Evolutionary conservation across 306 rosid species (phyloP), one percentile per base, ranked within the genome.

Genomic region (Heteromeles arbutifolia): DNA sequence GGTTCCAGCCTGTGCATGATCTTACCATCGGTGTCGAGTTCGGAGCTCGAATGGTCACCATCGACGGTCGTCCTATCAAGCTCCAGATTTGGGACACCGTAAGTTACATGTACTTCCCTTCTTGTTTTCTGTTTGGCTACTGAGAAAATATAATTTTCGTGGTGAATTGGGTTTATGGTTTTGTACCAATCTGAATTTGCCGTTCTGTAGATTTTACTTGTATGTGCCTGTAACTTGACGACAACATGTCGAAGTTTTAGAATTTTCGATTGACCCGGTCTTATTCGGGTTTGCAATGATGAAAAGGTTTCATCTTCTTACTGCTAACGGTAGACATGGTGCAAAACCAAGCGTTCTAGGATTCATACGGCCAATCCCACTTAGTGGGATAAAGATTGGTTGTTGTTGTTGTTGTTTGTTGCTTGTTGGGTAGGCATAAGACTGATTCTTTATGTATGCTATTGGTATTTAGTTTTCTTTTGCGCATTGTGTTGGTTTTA

Each of bases 21-120:
- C 96, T 94, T 82, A 91, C 98, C 70, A 94, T 94, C 59, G 98
- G 98, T 29, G 98, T 94, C 31, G 97, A 94, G 81, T 94, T 94
- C 74, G 98, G 98, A 13, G 98, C 98, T 78, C 94, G 98, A 13
- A 91, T 94, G 98, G 93, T 91, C 81, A 84, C 96, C 82, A 91
- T 94, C 67, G 95, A 90, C 31, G 81, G 78, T 17, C 90, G 94
- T 4, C 98, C 97, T 24, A 66, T 90, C 64, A 94, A 94, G 96
- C 98, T 94, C 63, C 98, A 94, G 90, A 94, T 94, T 88, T 94
- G 98, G 98, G 98, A 94, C 78, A 94, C 98, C 26, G 98, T 94
- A 10, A 88, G 90, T 65, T 65, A 0, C 13, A 4, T 34, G 18
- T 26, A 15, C 41, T 69, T 53, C 58, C 43, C 8, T 11, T 57